Percentiles rank a stretch among this genome's conserved stretches.
Conservation (phyloP, 1,139 yeast species). For the Debaryomyces sp. region DNA sequence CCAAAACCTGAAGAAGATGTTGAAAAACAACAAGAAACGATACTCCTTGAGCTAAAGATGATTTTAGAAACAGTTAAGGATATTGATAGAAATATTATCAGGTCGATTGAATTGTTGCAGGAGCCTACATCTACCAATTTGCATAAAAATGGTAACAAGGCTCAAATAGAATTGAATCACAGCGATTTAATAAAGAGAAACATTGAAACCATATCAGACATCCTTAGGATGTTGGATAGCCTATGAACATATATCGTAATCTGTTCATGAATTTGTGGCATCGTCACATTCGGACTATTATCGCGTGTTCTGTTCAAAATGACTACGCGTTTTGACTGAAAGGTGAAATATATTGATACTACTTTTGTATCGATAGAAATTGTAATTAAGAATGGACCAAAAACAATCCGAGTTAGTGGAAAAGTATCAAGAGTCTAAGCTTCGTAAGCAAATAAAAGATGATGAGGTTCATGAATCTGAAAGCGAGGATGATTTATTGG, state of each 20-base stretch:
- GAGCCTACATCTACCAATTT: constrained; percentile 1
- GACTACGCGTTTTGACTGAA: constrained; percentile 3
- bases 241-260: background rate
- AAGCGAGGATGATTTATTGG: constrained; percentile 40
- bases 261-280: background rate
- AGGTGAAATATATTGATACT: background rate
- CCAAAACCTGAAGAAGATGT: background rate
- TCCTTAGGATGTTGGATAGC: constrained; percentile 16
- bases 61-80: constrained; percentile 34
- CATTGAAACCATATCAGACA: constrained; percentile 16
- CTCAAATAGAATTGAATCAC: constrained; percentile 11
- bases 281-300: background rate
- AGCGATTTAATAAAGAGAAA: constrained; percentile 19
- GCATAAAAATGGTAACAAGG: background rate
- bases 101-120: constrained; percentile 24
- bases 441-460: constrained; percentile 17
- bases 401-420: constrained; percentile 40
- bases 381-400: constrained; percentile 26
- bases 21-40: constrained; percentile 23
- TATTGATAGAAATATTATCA: constrained; percentile 31
- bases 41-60: constrained; percentile 35
- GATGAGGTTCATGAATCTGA: constrained; percentile 25
- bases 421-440: constrained; percentile 41
- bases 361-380: background rate
- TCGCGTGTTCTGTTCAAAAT: constrained; percentile 8